phyloP scores from a whole-genome alignment of 2,329 filamentous ascomycete species.

The Ophiostoma ulmi region DNA sequence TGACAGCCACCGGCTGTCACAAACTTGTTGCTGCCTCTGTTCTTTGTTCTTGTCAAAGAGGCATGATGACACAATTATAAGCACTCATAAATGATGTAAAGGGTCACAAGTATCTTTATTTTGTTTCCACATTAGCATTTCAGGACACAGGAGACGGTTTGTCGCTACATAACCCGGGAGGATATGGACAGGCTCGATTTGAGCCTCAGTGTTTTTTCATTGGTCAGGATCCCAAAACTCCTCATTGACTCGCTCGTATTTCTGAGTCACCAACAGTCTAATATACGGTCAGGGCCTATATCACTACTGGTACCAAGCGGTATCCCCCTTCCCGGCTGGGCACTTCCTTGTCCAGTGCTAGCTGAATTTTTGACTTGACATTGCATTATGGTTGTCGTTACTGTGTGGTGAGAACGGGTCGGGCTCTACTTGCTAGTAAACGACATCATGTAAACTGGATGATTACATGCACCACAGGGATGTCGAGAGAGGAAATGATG shows the following conservation, averaged over 20 bases:
- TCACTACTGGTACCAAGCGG: background rate
- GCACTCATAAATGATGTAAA: background rate
- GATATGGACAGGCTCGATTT: no score
- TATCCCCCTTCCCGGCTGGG: background rate
- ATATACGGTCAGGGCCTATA: no score
- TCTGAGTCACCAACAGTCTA: no score
- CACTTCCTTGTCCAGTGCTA: background rate
- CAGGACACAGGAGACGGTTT: no score
- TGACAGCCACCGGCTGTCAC: background rate
- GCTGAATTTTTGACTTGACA: background rate
- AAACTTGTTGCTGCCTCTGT: background rate
- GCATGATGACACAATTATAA: background rate
- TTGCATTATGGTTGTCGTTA: background rate
- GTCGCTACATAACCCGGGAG: no score
- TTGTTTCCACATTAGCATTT: background rate
- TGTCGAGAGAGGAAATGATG: background rate
- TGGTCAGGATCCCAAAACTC: no score
- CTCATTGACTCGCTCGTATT: no score
- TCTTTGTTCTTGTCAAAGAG: background rate
- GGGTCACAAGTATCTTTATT: background rate
- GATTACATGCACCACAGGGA: background rate
- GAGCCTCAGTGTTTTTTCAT: no score
- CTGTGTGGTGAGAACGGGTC: background rate
- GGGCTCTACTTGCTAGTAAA: background rate
- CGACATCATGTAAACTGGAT: background rate